phyloP scores from a whole-genome alignment of 1,284 basidiomycete genomes.

The Cryptococcus neoformans region DNA sequence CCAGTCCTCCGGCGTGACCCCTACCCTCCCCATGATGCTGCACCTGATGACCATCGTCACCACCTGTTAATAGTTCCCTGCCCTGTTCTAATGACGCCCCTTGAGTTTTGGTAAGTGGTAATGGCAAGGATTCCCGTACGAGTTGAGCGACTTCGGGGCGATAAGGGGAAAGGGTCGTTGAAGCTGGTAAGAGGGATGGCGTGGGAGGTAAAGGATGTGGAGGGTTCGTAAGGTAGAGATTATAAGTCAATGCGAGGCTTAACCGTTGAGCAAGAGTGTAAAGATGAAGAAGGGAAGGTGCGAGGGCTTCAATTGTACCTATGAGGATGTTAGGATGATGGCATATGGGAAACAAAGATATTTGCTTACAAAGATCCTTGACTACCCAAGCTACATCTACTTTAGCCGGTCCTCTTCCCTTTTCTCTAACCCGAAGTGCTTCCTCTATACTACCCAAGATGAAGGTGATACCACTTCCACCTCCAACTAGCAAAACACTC shows the following conservation, averaged over 20 bases:
- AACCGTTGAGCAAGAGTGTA: constrained; percentile 16
- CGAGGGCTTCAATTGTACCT: constrained; percentile 37
- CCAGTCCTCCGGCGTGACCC: constrained; percentile 25
- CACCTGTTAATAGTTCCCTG: constrained; percentile 10
- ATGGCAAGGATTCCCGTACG: constrained; percentile 30
- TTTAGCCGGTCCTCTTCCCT: constrained; percentile 17
- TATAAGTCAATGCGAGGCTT: constrained; percentile 22
- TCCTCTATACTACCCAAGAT: constrained; percentile 43
- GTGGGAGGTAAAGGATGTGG: constrained; percentile 25
- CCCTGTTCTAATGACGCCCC: background rate
- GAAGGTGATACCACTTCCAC: constrained; percentile 46
- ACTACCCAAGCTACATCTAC: constrained; percentile 42
- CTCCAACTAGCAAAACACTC: constrained; percentile 37
- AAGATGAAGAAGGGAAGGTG: constrained; percentile 32
- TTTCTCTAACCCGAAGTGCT: constrained; percentile 24
- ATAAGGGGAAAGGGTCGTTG: constrained; percentile 30
- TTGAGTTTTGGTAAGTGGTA: constrained; percentile 2
- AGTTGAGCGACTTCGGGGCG: constrained; percentile 39
- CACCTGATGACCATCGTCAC: background rate
- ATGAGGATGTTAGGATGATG: background rate
- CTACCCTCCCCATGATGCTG: background rate
- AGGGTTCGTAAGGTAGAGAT: constrained; percentile 38
- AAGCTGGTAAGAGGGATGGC: constrained; percentile 16
- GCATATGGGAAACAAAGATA: background rate
- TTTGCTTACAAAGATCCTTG: constrained; percentile 37